Base-by-base conservation (phyloP, 257 asterid genomes). In the Echites panduratus region DNA sequence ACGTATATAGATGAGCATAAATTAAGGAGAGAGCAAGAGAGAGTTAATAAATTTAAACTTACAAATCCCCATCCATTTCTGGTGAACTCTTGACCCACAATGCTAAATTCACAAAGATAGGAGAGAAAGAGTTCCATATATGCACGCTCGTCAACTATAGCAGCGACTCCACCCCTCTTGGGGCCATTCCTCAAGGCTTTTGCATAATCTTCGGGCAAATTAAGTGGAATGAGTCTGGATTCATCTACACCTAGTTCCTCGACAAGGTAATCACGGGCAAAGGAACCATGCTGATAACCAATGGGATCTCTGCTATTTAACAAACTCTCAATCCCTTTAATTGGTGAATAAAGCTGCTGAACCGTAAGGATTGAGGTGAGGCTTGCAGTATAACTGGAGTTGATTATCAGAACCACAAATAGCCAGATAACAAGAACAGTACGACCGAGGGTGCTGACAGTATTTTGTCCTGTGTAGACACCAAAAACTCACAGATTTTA, bases 41-140 rank as follows among this genome's bases (percentile, higher is more conserved):
- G 58, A 64, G 27, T 48, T 27, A 16, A 40, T 0, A 44, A 47
- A 45, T 32, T 32, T 45, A 19, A 76, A 82, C 95, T 88, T 76
- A 86, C 95, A 80, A 88, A 86, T 41, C 89, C 95, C 91, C 91
- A 88, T 70, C 90, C 95, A 45, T 71, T 85, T 73, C 72, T 86
- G 41, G 89, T 82, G 82, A 88, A 88, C 70, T 85, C 90, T 78
- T 68, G 84, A 19, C 95, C 95, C 1, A 86, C 77, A 72, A 86
- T 85, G 80, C 88, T 82, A 70, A 76, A 83, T 59, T 79, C 84
- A 54, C 95, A 88, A 2, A 49, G 82, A 0, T 82, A 64, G 26
- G 95, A 86, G 52, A 88, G 85, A 70, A 88, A 88, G 76, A 88
- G 81, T 61, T 88, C 90, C 9, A 81, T 80, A 67, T 88, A 88